phyloP scores from a whole-genome alignment of 305 asterid species.

The Salvia sclarea region DNA sequence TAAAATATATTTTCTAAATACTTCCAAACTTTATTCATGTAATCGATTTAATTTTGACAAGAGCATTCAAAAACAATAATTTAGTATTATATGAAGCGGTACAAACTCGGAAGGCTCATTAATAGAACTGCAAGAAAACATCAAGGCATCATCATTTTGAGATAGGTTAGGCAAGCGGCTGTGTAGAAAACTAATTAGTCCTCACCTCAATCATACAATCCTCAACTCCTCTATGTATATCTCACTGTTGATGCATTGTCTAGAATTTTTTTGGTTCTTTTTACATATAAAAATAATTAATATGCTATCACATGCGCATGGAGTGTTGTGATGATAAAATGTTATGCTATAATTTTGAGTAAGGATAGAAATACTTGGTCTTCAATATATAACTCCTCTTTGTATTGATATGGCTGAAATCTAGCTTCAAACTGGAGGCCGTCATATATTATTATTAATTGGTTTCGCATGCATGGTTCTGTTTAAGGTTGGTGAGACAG shows the following conservation, averaged over 20 bases:
- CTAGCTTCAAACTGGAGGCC: not conserved
- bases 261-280: not conserved
- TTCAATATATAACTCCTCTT: no score
- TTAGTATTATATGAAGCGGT: not conserved
- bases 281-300: not conserved
- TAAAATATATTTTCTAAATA: no score
- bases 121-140: not conserved
- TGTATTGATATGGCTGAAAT: not conserved
- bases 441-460: not conserved
- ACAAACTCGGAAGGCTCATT: not conserved
- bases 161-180: conserved; percentile 34
- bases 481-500: not conserved
- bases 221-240: not conserved
- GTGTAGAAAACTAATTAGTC: conserved; percentile 41
- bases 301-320: no score
- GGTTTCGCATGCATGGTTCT: not conserved
- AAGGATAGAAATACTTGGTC: no score
- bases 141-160: conserved; percentile 15
- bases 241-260: not conserved
- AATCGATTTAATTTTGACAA: not conserved
- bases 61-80: not conserved
- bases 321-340: no score
- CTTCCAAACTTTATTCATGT: not conserved
- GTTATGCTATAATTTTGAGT: not conserved
- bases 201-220: conserved; percentile 33